Base-by-base conservation (phyloP, 306 rosid species). In the Rubus idaeus region DNA sequence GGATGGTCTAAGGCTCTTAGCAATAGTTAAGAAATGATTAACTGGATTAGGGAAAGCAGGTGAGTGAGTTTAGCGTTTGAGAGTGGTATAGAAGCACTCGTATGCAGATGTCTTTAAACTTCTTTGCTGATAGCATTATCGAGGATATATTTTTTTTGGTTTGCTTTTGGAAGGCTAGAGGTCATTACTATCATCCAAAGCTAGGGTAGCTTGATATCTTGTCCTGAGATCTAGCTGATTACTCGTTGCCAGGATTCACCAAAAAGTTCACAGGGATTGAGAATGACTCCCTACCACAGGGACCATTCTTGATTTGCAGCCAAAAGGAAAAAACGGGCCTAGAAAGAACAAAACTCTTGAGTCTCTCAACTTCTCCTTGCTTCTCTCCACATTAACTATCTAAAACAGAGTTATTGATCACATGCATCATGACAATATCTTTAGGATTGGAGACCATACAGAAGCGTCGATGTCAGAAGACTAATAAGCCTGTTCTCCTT, bases 371-470 rank as follows among this genome's bases (percentile, higher is more conserved):
- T 30, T 70, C 16, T 49, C 11, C 0, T 44, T 0, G 3, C n/a
- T 23, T 16, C 5, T 49, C 37, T 11, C 30, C 10, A 51, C 35
- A 35, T 35, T 30, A 49, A 16, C 62, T 53, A 70, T 18, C 23
- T 70, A 39, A 8, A 68, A 14, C 66, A 30, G 69, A 51, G 62
- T 30, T 53, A 46, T 71, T 21, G 41, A 60, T 21, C 50, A 64
- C n/a, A 16, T 75, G 14, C 52, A 55, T 74, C 50, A 6, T 68
- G 37, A 74, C 45, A 45, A 21, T 66, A 71, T 39, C 55, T 71
- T 46, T 81, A 95, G 98, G 98, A 70, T 62, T 95, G 80, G 92
- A 88, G 83, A 86, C 87, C 68, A 92, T 95, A 84, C 95, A 92
- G 87, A 93, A 86, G 78, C 96, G 96, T 66, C 90, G 98, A 71